These are phyloP conservation scores for Salix purpurea DNA, from an alignment of 345 rosid species.

Conservation along the genomic window DNA sequence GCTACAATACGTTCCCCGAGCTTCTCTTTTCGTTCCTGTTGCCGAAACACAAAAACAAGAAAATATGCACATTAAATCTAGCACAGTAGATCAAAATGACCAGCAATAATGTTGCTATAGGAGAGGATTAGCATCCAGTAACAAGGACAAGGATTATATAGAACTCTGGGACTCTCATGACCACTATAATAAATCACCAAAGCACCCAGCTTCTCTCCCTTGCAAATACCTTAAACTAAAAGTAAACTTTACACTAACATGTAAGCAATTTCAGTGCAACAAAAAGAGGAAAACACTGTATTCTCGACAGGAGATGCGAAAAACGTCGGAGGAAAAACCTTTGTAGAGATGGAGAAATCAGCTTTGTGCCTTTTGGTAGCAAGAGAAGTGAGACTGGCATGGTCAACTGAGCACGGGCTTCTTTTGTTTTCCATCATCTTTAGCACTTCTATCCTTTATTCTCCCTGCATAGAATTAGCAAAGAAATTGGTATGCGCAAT, in stretches of 20 bases:
- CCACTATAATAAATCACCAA: background rate
- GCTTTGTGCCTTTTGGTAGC: slow-evolving; percentile 72
- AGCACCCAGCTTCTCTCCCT: background rate
- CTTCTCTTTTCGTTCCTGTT: slow-evolving; percentile 84
- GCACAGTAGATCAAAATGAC: background rate
- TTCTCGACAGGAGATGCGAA: background rate
- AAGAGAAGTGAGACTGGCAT: slow-evolving; percentile 45
- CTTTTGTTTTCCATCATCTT: slow-evolving; percentile 84
- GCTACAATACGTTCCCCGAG: slow-evolving; percentile 76
- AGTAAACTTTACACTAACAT: background rate
- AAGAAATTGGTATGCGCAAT: slow-evolving; percentile 11
- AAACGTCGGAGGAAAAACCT: slow-evolving; percentile 38
- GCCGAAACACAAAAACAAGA: slow-evolving; percentile 19
- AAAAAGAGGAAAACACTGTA: background rate
- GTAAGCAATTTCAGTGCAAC: background rate
- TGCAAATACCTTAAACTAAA: background rate
- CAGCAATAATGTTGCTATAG: background rate
- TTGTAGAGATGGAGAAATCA: slow-evolving; percentile 59
- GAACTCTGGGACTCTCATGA: background rate
- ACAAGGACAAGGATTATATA: background rate
- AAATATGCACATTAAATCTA: background rate
- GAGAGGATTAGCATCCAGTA: background rate
- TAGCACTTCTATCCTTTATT: slow-evolving; percentile 27
- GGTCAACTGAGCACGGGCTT: slow-evolving; percentile 64
- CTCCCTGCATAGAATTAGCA: slow-evolving; percentile 30